Evolutionary conservation across 495 filamentous ascomycete genomes (phyloP).

Genomic region (Hyaloscypha finlandica): DNA sequence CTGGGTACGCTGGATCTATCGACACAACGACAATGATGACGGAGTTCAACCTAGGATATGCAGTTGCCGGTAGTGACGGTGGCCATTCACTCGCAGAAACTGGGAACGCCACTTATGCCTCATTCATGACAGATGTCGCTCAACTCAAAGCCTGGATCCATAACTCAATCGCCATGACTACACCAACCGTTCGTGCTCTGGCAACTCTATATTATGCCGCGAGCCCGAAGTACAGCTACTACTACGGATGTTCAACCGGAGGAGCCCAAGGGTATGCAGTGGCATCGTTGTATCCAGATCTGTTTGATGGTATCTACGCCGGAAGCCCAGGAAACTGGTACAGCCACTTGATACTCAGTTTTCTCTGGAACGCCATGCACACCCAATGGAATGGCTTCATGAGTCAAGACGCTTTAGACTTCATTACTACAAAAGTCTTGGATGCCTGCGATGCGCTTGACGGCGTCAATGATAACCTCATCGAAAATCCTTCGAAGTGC

Average conservation of each 20-base stretch:
- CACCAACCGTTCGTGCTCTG: conserved; percentile 36
- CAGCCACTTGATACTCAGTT: conserved; percentile 43
- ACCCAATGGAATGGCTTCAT: conserved; percentile 27
- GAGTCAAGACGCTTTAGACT: conserved; percentile 37
- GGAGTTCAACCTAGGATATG: conserved; percentile 40
- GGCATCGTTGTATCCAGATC: conserved; percentile 42
- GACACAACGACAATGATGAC: conserved; percentile 34
- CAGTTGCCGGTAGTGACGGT: conserved; percentile 37
- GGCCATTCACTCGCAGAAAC: conserved; percentile 35
- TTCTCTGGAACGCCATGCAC: conserved; percentile 42
- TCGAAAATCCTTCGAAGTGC: conserved; percentile 44
- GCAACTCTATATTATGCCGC: conserved; percentile 36
- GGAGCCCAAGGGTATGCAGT: conserved; percentile 51
- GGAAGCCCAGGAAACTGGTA: conserved; percentile 48
- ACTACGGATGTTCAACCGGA: conserved; percentile 46
- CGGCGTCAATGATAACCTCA: conserved; percentile 41
- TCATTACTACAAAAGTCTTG: conserved; percentile 39
- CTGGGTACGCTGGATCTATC: conserved; percentile 43
- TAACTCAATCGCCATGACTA: conserved; percentile 43
- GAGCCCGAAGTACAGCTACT: conserved; percentile 39
- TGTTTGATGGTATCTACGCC: conserved; percentile 47
- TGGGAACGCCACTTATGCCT: conserved; percentile 33
- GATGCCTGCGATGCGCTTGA: conserved; percentile 42
- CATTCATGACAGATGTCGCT: conserved; percentile 39
- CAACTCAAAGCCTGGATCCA: conserved; percentile 46